Evolutionary conservation across 2,329 filamentous ascomycete genomes (phyloP), one percentile per base, ranked within the genome.

Genomic region (Aplosporella prunicola): DNA sequence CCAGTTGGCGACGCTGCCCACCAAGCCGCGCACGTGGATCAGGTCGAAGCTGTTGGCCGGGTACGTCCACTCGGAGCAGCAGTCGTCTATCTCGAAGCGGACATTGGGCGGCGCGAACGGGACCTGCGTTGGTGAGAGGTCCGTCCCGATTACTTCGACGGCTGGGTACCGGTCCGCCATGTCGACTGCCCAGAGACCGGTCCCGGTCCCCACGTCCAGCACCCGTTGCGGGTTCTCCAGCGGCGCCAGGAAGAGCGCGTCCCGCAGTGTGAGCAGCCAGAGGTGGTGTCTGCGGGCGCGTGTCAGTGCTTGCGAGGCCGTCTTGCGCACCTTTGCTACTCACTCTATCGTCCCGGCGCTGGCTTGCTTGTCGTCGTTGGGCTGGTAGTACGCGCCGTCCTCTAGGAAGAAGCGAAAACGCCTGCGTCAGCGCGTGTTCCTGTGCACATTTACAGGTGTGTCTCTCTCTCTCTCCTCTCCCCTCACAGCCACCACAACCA

Each of bases 71-170:
- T 60, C 50, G 31, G 47, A 48, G 45, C 49, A 54, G 15, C 56
- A 52, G 47, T 67, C 64, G 46, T 67, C 63, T 45, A 67, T 57
- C 45, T 66, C 61, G 48, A 67, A 67, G 18, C 50, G 51, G 38
- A 64, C 53, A 45, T 67, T 67, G 2, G 60, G 54, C 5, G 62
- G 59, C 3, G 59, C 51, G 26, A 44, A 51, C 10, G 47, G 46
- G 16, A 49, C 46, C 42, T 61, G 54, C 31, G 53, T 53, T 4
- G 58, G 57, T 13, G 51, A 56, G 10, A 61, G 49, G 30, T 63
- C 57, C 2, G 55, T 56, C 11, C 52, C 55, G 11, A 55, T 55
- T 14, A 62, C 52, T 39, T 57, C 51, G 5, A 55, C 49, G 14
- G 35, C 25, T 14, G 58, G 60, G 40, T 60, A 55, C 34, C 41